These are phyloP conservation scores for Leishmania mexicana DNA, from an alignment of 208 protist species.

Conservation along the genomic window DNA sequence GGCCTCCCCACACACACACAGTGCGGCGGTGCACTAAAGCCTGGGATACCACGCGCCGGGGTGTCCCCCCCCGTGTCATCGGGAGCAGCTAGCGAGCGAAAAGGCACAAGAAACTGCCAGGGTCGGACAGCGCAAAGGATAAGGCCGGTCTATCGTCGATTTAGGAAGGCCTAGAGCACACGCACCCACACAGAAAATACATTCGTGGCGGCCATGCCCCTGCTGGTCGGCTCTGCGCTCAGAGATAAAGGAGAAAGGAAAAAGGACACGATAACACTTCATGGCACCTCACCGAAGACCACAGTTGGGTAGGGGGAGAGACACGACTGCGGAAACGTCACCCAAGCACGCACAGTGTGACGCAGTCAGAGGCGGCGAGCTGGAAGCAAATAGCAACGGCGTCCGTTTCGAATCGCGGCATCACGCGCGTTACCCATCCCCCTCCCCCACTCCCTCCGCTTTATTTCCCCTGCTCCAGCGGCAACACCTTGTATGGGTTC, in stretches of 20 bases:
- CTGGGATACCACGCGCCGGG: too few species aligned
- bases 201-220: too few species aligned
- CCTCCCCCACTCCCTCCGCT: neutral
- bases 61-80: too few species aligned
- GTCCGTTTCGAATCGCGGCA: too few species aligned
- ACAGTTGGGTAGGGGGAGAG: neutral
- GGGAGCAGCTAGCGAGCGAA: too few species aligned
- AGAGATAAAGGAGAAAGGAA: neutral
- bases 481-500: slow-evolving; percentile 96
- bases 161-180: too few species aligned
- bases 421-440: neutral
- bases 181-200: too few species aligned
- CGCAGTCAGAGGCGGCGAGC: neutral
- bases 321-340: neutral
- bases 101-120: neutral
- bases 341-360: neutral
- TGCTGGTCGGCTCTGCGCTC: too few species aligned
- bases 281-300: neutral
- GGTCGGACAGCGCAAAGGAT: neutral
- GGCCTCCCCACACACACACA: too few species aligned
- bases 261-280: neutral
- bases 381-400: neutral
- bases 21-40: too few species aligned
- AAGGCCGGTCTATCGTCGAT: too few species aligned
- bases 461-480: slow-evolving; percentile 8